Percentiles rank a stretch among this genome's conserved stretches.
These are phyloP conservation scores for Funneliformis caledonium DNA, from an alignment of 371 early-diverging fungal species.

Conservation along the genomic window DNA sequence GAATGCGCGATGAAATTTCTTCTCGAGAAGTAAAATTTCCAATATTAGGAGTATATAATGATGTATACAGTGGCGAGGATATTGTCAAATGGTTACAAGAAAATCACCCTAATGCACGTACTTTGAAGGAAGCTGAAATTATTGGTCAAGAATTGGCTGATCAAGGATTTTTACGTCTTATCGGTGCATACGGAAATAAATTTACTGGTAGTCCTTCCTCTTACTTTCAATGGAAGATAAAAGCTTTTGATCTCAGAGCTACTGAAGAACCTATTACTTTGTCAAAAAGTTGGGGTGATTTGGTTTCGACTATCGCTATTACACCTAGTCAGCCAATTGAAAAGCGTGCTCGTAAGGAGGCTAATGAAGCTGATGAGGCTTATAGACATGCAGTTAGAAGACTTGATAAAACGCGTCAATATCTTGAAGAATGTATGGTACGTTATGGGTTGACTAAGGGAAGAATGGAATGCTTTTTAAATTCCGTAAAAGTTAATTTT, in stretches of 20 bases:
- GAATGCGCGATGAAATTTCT: slow-evolving; percentile 65
- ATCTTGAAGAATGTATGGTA: slow-evolving; percentile 73
- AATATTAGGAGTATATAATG: slow-evolving; percentile 70
- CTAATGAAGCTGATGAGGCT: slow-evolving; percentile 65
- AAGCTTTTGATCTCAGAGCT: slow-evolving; percentile 52
- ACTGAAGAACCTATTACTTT: slow-evolving; percentile 41
- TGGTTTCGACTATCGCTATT: background rate
- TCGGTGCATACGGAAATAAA: slow-evolving; percentile 75
- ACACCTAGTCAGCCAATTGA: slow-evolving; percentile 47
- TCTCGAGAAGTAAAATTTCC: slow-evolving; percentile 70
- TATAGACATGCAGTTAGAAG: slow-evolving; percentile 66
- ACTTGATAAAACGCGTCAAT: slow-evolving; percentile 69
- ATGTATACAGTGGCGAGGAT: slow-evolving; percentile 70
- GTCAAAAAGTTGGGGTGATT: slow-evolving; percentile 18
- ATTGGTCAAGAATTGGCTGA: slow-evolving; percentile 75
- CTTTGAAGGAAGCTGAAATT: slow-evolving; percentile 67
- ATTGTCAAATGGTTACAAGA: slow-evolving; percentile 74
- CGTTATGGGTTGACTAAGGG: slow-evolving; percentile 37
- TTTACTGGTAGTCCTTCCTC: slow-evolving; percentile 65
- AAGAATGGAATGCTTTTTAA: background rate
- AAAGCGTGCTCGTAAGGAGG: slow-evolving; percentile 65
- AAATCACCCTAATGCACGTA: slow-evolving; percentile 64
- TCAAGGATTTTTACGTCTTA: slow-evolving; percentile 66
- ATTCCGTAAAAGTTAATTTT: background rate
- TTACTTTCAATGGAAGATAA: slow-evolving; percentile 74